These are phyloP conservation scores for Trametes pubescens DNA, from an alignment of 1,284 basidiomycete genomes.

Conservation along the genomic window DNA sequence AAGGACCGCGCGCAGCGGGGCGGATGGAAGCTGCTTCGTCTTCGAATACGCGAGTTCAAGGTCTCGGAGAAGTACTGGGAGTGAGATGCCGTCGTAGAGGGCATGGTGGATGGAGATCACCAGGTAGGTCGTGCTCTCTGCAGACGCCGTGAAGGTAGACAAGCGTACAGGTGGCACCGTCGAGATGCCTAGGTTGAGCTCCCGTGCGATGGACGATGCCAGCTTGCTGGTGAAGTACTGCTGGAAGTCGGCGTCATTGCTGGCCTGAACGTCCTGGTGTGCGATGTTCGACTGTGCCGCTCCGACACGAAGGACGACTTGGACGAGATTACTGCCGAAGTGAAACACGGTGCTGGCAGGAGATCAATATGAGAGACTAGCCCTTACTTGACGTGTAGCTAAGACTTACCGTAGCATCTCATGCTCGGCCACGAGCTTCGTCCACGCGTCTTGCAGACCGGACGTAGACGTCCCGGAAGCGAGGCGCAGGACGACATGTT, in stretches of 20 bases:
- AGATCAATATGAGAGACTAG: too few species aligned
- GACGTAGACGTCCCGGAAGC: constrained; percentile 36
- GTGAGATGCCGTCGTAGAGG: constrained; percentile 56
- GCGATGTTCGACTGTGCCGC: constrained; percentile 41
- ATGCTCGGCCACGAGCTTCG: constrained; percentile 42
- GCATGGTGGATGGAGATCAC: constrained; percentile 58
- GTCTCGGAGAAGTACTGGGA: constrained; percentile 50
- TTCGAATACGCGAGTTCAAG: constrained; percentile 47
- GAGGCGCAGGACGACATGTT: constrained; percentile 52
- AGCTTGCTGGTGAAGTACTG: constrained; percentile 44
- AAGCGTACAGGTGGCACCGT: constrained; percentile 48
- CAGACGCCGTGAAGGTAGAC: constrained; percentile 38
- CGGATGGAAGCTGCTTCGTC: constrained; percentile 29
- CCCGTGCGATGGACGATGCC: constrained; percentile 43
- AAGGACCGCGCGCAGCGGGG: constrained; percentile 43
- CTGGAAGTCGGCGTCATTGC: constrained; percentile 38
- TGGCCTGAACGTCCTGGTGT: constrained; percentile 26
- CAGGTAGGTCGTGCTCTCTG: constrained; percentile 34
- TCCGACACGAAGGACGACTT: constrained; percentile 48
- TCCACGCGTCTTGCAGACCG: constrained; percentile 48
- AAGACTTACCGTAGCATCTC: constrained; percentile 51
- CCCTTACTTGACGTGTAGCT: background rate
- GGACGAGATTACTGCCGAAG: constrained; percentile 50
- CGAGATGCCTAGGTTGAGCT: constrained; percentile 49
- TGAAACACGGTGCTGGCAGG: constrained; percentile 52